Evolutionary conservation across 345 rosid species (phyloP).

Genomic region (Cardamine occulta): DNA sequence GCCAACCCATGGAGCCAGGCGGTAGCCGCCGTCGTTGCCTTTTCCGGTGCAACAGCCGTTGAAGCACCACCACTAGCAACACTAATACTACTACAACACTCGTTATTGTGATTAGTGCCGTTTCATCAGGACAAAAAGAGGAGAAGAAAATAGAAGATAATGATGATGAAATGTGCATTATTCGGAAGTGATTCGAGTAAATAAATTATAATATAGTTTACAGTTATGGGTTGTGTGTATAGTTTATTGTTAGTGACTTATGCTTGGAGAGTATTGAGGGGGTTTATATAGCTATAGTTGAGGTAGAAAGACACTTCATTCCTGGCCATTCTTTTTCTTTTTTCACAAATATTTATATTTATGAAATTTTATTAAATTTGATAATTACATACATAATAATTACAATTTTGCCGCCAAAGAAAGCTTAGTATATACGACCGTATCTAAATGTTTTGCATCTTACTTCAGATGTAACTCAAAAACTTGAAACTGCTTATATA

Average conservation of each 20-base stretch:
- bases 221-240: constrained; percentile 22
- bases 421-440: neutral
- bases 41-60: constrained; percentile 49
- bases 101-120: constrained; percentile 28
- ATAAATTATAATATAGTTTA: neutral
- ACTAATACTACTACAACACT: constrained; percentile 33
- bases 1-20: constrained; percentile 98
- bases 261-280: constrained; percentile 30
- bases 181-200: neutral
- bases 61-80: constrained; percentile 41
- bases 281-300: constrained; percentile 44
- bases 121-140: constrained; percentile 18
- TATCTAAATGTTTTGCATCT: neutral
- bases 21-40: constrained; percentile 55
- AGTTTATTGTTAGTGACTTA: constrained; percentile 33
- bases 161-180: constrained; percentile 47
- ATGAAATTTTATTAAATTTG: neutral
- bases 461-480: neutral
- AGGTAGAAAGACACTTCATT: constrained; percentile 33
- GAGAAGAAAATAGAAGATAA: constrained; percentile 17
- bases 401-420: constrained; percentile 32
- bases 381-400: constrained; percentile 3
- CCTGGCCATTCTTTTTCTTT: constrained; percentile 29
- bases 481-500: neutral
- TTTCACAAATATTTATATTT: constrained; percentile 2